A percentile compares a stretch with the other conserved stretches of the same genome.
These are phyloP conservation scores for Alternaria longipes DNA, from an alignment of 2,329 filamentous ascomycete species.

Conservation along the genomic window DNA sequence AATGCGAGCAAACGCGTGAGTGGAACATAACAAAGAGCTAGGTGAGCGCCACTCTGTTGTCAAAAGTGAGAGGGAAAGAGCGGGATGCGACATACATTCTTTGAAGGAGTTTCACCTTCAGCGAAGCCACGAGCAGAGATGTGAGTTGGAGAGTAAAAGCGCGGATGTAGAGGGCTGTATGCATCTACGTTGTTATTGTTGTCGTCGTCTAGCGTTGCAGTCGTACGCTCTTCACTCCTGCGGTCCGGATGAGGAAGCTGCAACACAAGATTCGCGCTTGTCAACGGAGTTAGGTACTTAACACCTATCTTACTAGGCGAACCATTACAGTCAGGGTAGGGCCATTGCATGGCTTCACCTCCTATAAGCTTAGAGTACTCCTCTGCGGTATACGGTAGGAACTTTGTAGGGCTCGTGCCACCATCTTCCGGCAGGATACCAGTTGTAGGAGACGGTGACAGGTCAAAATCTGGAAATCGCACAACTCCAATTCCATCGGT, in stretches of 20 bases:
- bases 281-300: slow-evolving; percentile 19
- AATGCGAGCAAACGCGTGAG: slow-evolving; percentile 12
- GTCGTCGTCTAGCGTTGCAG: slow-evolving; percentile 6
- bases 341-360: slow-evolving; percentile 30
- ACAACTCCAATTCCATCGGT: slow-evolving; percentile 17
- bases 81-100: slow-evolving; percentile 42
- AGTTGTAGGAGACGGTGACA: slow-evolving; percentile 23
- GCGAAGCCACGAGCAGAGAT: slow-evolving; percentile 28
- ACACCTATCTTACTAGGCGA: slow-evolving; percentile 16
- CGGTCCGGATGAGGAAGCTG: slow-evolving; percentile 20
- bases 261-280: slow-evolving; percentile 6
- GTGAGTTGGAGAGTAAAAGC: slow-evolving; percentile 45
- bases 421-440: slow-evolving; percentile 18
- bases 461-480: slow-evolving; percentile 26
- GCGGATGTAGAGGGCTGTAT: slow-evolving; percentile 29
- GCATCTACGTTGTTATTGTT: not conserved
- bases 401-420: slow-evolving; percentile 37
- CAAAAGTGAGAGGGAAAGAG: slow-evolving; percentile 24
- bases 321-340: slow-evolving; percentile 20
- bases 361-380: slow-evolving; percentile 43
- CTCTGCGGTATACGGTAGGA: slow-evolving; percentile 31
- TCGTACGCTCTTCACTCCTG: slow-evolving; percentile 27
- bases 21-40: slow-evolving; percentile 9
- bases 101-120: slow-evolving; percentile 37
- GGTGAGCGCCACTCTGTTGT: slow-evolving; percentile 10